Evolutionary conservation across 2,329 filamentous ascomycete species (phyloP).

Genomic region (Curvularia eragrostidis): DNA sequence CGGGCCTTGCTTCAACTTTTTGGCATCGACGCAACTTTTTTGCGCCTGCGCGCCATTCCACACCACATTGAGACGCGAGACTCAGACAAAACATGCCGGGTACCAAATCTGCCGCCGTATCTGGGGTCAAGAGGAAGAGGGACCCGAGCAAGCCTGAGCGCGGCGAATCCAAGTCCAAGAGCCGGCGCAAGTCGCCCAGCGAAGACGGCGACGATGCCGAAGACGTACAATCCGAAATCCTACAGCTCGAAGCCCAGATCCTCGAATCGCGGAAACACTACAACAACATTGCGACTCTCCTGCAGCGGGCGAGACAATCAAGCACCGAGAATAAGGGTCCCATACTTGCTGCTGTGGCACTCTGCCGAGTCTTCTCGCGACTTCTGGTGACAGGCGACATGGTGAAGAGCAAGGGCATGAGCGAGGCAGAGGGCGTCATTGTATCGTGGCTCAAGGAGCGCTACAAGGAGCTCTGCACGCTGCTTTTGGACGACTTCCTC

Average conservation of each 20-base stretch:
- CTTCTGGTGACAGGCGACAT: constrained; percentile 77
- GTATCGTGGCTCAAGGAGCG: constrained; percentile 79
- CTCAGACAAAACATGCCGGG: constrained; percentile 45
- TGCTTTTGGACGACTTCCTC: constrained; percentile 66
- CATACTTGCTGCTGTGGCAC: constrained; percentile 75
- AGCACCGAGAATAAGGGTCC: constrained; percentile 62
- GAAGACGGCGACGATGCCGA: constrained; percentile 35
- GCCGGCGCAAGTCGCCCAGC: constrained; percentile 38
- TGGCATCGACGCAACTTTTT: constrained; percentile 21
- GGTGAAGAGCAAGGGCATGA: constrained; percentile 67
- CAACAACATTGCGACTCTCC: constrained; percentile 82
- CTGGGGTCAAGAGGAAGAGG: constrained; percentile 55
- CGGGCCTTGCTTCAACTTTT: constrained; percentile 23
- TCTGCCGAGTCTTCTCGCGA: constrained; percentile 86
- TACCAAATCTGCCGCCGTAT: constrained; percentile 31
- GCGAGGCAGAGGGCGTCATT: constrained; percentile 77
- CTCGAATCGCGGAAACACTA: constrained; percentile 87
- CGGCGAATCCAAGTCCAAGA: constrained; percentile 51
- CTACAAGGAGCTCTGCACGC: constrained; percentile 72
- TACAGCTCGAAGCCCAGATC: constrained; percentile 80
- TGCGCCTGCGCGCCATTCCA: constrained; percentile 4
- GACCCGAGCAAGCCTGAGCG: constrained; percentile 41
- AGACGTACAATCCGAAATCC: constrained; percentile 69
- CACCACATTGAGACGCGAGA: neutral
- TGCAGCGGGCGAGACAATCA: constrained; percentile 62